A percentile compares a stretch with the other conserved stretches of the same genome.
Evolutionary conservation across 176 grass and related monocot genomes (phyloP).

Genomic region (Aegilops sharonensis): DNA sequence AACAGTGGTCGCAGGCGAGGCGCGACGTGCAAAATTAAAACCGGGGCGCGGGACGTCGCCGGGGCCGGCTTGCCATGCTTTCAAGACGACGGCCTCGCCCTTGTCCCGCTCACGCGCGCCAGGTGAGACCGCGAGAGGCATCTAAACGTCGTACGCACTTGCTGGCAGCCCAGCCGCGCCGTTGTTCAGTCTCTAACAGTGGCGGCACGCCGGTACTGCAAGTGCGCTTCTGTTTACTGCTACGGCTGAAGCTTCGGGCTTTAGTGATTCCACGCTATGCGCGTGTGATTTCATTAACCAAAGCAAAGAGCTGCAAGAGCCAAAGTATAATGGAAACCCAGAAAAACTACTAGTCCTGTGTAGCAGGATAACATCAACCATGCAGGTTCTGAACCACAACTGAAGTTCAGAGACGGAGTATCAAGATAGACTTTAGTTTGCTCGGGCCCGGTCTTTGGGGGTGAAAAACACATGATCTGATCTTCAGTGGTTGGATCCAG

Average conservation of each 20-base stretch:
- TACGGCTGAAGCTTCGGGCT: neutral
- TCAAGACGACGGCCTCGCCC: neutral
- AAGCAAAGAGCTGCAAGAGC: too few relatives aligned
- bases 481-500: too few relatives aligned
- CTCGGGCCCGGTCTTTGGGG: too few relatives aligned
- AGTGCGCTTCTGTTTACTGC: neutral
- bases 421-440: too few relatives aligned
- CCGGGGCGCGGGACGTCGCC: too few relatives aligned
- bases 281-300: neutral
- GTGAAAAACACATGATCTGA: too few relatives aligned
- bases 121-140: neutral
- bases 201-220: neutral
- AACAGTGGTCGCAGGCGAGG: too few relatives aligned
- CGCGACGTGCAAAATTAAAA: too few relatives aligned
- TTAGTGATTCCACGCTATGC: neutral
- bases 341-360: too few relatives aligned
- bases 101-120: neutral
- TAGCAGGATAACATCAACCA: neutral
- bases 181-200: too few relatives aligned
- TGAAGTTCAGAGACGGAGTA: too few relatives aligned
- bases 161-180: neutral
- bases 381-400: neutral
- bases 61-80: slow-evolving; percentile 1
- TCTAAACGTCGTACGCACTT: neutral
- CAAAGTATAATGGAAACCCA: too few relatives aligned